Percentiles rank a stretch among this genome's conserved stretches.
phyloP scores from a whole-genome alignment of 1,139 yeast genomes.

The Candida glucosophila region DNA sequence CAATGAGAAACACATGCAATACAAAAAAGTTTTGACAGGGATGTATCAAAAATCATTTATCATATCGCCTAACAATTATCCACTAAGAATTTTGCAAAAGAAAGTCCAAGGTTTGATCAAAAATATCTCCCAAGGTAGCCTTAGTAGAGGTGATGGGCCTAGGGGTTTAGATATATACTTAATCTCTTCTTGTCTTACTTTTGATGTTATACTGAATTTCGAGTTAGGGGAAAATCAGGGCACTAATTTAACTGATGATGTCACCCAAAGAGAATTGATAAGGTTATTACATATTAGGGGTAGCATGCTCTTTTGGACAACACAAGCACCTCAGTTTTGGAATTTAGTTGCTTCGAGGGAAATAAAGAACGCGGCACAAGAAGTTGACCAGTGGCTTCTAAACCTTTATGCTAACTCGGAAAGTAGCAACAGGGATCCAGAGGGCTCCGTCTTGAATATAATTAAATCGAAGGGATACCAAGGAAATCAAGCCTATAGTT shows the following conservation, averaged over 20 bases:
- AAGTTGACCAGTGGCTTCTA: conserved; percentile 45
- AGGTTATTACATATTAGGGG: conserved; percentile 45
- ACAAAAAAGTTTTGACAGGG: conserved; percentile 38
- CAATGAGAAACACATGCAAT: conserved; percentile 39
- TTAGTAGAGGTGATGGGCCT: conserved; percentile 16
- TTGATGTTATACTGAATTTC: conserved; percentile 59
- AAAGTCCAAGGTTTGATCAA: conserved; percentile 10
- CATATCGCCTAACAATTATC: conserved; percentile 19
- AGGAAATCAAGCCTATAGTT: conserved; percentile 30
- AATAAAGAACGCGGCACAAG: conserved; percentile 28
- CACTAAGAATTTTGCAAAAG: conserved; percentile 16
- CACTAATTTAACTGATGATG: conserved; percentile 29
- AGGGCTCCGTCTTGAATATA: conserved; percentile 25
- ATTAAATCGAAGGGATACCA: conserved; percentile 22
- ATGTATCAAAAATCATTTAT: conserved; percentile 42
- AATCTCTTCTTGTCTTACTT: conserved; percentile 62
- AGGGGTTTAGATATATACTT: conserved; percentile 57
- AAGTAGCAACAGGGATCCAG: conserved; percentile 11
- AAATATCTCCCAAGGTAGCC: no score
- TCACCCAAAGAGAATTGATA: conserved; percentile 34
- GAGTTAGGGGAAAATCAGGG: conserved; percentile 46
- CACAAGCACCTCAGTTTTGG: conserved; percentile 50
- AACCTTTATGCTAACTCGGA: conserved; percentile 32
- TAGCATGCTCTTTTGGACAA: conserved; percentile 64
- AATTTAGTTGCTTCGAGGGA: conserved; percentile 36